Evolutionary conservation across 441 rosid species (phyloP), one percentile per base, ranked within the genome.

Genomic region (Aquilaria agallochum): DNA sequence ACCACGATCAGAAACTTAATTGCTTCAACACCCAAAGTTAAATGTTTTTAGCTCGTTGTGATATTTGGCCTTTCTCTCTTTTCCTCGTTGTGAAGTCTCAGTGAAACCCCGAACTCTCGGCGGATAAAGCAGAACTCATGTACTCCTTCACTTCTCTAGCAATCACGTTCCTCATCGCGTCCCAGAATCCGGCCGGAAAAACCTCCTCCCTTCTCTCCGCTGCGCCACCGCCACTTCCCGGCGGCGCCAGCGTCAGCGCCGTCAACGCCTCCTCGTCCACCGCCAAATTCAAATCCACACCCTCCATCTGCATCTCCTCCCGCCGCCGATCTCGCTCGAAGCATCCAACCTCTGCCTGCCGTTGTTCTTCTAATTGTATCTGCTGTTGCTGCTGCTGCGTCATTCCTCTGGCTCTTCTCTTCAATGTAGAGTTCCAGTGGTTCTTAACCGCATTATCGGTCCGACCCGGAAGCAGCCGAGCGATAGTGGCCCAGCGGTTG

Each of bases 401-500:
- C 33, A 12, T 63, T 13, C 68, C 79, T 54, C 71, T 72, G 1
- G 85, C 82, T 59, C 80, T 67, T 62, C 89, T 72, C 71, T 80
- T 86, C 66, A 86, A 68, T 14, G 92, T 81, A 45, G 92, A 86
- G 71, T 86, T 86, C 92, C 89, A 86, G 60, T 86, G 93, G 64
- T 87, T 87, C 78, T 87, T 87, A 51, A 84, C 83, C 0, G 93
- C 86, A 64, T 87, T 87, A 72, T 87, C 90, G 2, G 93, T 87
- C 60, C 90, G 73, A 14, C 93, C 93, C 0, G 88, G 88, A 42
- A 86, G 84, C 66, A 84, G 53, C 31, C 84, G 70, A 9, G 93
- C 90, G 64, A 87, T 87, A 69, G 93, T 78, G 47, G 93, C 93
- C 93, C 90, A 87, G 10, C 90, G 80, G 72, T 87, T 87, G 12